Evolutionary conservation across 768 basidiomycete species (phyloP), one percentile per base, ranked within the genome.

Genomic region (Boletus speciosus): DNA sequence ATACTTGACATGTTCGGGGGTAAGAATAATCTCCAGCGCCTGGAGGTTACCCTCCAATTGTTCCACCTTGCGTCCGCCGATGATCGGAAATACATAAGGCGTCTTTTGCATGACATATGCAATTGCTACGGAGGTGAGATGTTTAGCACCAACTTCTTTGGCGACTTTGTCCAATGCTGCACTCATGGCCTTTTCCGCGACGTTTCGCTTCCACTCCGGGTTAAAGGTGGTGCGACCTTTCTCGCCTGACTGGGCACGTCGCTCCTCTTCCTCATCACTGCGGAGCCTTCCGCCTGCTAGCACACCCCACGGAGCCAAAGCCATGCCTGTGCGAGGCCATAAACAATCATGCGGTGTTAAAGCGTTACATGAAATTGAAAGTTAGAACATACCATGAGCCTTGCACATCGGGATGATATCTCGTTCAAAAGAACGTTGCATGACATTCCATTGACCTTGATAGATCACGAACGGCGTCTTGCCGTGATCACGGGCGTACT

Each of bases 391-490:
- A 66, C 75, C 76, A 75, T 77, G 5, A 5, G 44, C 55, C 45
- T 36, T 57, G 43, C 54, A 55, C 56, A 57, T 57, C 3, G 77
- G 76, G 48, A 82, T 75, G 55, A 82, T 78, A 6, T 82, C 81
- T 2, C 80, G 73, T 64, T 82, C 80, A 48, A 82, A 74, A 39
- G 76, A 75, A 27, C 81, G 72, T 5, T 72, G 55, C 51, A 78
- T 58, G 5, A 76, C 62, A 58, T 69, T 75, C 76, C 75, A 78
- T 5, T 48, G 54, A 6, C 77, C 80, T 68, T 79, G 81, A 64
- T 82, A 83, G 34, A 83, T 69, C 35, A 72, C 69, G 62, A 83
- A 84, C 3, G 78, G 80, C 1, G 78, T 76, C 48, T 78, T 65
- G 0, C 72, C 79, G 40, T 81, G 75, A 31, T 73, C 69, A 1